Conservation (phyloP, 805 yeast genomes). For the Hermanozyma aechmeae region DNA sequence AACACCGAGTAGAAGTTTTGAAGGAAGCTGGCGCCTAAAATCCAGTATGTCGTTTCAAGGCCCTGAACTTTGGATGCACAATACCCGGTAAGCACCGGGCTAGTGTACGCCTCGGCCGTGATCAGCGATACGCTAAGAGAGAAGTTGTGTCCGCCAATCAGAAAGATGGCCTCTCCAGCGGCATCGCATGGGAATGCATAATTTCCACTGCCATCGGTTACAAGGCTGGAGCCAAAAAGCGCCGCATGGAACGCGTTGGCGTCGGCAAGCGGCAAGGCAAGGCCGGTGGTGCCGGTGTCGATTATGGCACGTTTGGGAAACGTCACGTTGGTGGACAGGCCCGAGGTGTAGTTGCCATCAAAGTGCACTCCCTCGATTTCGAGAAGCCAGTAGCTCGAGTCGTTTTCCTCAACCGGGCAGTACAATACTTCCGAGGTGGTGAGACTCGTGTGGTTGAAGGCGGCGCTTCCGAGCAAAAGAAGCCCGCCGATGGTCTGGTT, state of each 20-base stretch:
- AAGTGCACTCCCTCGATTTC: conserved; percentile 29
- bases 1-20: conserved; percentile 48
- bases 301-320: conserved; percentile 33
- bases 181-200: conserved; percentile 53
- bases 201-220: conserved; percentile 49
- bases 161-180: conserved; percentile 28
- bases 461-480: conserved; percentile 15
- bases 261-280: conserved; percentile 46
- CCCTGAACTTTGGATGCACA: conserved; percentile 65
- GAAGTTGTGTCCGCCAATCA: conserved; percentile 37
- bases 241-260: conserved; percentile 39
- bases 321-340: neutral
- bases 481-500: conserved; percentile 17
- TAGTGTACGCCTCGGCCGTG: conserved; percentile 38
- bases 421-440: conserved; percentile 30
- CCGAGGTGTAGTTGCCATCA: conserved; percentile 5
- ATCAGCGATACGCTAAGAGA: conserved; percentile 34
- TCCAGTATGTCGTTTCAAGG: conserved; percentile 39
- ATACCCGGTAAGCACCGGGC: conserved; percentile 30
- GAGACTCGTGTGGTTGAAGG: conserved; percentile 7
- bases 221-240: conserved; percentile 37
- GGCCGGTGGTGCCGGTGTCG: conserved; percentile 61
- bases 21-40: conserved; percentile 56
- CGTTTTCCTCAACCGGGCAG: conserved; percentile 22
- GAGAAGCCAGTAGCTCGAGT: conserved; percentile 44